These are phyloP conservation scores for Tulasnella calospora DNA, from an alignment of 768 basidiomycete genomes.

Conservation along the genomic window DNA sequence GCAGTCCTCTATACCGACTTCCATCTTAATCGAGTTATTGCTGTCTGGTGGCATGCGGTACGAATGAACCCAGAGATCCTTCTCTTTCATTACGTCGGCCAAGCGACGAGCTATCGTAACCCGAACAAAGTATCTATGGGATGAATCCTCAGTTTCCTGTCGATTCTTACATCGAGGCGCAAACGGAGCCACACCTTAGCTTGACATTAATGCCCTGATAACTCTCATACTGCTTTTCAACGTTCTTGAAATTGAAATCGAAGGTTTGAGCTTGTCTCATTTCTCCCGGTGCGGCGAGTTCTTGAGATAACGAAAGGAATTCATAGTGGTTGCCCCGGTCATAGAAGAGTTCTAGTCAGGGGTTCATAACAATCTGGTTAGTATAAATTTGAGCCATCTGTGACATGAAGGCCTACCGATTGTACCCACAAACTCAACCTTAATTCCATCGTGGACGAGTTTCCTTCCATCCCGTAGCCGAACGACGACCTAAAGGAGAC, in stretches of 20 bases:
- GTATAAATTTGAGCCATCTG: neutral
- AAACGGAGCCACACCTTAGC: conserved; percentile 58
- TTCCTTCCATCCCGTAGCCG: conserved; percentile 94
- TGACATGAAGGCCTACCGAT: conserved; percentile 57
- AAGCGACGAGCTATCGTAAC: conserved; percentile 81
- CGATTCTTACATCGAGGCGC: neutral
- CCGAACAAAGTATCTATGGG: conserved; percentile 78
- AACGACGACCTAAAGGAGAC: conserved; percentile 59
- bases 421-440: conserved; percentile 94
- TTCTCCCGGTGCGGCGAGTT: conserved; percentile 92
- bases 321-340: conserved; percentile 98
- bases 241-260: conserved; percentile 97
- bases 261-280: conserved; percentile 94
- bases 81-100: conserved; percentile 90
- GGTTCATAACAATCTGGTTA: neutral
- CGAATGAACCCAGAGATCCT: conserved; percentile 95
- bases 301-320: conserved; percentile 92
- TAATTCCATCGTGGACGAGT: conserved; percentile 91
- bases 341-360: conserved; percentile 73
- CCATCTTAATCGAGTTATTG: conserved; percentile 99
- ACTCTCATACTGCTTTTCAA: conserved; percentile 98
- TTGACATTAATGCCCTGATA: conserved; percentile 99
- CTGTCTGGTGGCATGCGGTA: conserved; percentile 98
- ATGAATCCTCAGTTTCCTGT: neutral
- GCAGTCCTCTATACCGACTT: conserved; percentile 99